Evolutionary conservation across 2,329 filamentous ascomycete genomes (phyloP).

Genomic region (Aspergillus latus): DNA sequence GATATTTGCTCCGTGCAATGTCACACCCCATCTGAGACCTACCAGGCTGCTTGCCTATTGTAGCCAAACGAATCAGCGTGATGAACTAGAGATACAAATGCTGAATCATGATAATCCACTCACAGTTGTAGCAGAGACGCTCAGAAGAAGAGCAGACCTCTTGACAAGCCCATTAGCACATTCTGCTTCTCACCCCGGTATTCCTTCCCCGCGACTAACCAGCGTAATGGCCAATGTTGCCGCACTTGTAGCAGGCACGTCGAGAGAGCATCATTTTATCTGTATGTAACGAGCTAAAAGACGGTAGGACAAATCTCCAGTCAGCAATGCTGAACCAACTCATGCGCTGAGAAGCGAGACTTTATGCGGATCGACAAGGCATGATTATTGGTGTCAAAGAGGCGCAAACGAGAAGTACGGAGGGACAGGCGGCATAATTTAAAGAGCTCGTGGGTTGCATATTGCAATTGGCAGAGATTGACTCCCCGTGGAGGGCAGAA

Average conservation of each 20-base stretch:
- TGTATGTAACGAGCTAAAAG: conserved; percentile 21
- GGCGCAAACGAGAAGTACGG: neutral
- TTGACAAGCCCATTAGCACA: conserved; percentile 52
- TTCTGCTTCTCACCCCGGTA: conserved; percentile 48
- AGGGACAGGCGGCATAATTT: neutral
- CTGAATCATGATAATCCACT: conserved; percentile 36
- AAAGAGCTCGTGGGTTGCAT: neutral
- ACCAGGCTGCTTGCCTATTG: conserved; percentile 49
- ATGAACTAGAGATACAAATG: conserved; percentile 14
- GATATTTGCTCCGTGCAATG: conserved; percentile 19
- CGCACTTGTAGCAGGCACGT: conserved; percentile 75
- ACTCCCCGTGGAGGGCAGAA: neutral
- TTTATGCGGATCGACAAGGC: conserved; percentile 3
- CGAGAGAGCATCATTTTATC: conserved; percentile 74
- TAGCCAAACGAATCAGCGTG: conserved; percentile 22
- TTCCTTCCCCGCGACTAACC: conserved; percentile 37
- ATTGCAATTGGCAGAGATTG: neutral
- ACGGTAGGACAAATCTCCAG: conserved; percentile 10
- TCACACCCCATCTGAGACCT: conserved; percentile 24
- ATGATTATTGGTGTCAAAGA: neutral
- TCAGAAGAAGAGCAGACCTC: conserved; percentile 98
- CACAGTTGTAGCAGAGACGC: conserved; percentile 99
- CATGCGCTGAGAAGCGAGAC: neutral
- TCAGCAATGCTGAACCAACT: conserved; percentile 17
- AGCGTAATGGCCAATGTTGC: conserved; percentile 72